A percentile compares a stretch with the other conserved stretches of the same genome.
Evolutionary conservation across 352 stramenopile species (phyloP).

Genomic region (Pythium utonaiense): DNA sequence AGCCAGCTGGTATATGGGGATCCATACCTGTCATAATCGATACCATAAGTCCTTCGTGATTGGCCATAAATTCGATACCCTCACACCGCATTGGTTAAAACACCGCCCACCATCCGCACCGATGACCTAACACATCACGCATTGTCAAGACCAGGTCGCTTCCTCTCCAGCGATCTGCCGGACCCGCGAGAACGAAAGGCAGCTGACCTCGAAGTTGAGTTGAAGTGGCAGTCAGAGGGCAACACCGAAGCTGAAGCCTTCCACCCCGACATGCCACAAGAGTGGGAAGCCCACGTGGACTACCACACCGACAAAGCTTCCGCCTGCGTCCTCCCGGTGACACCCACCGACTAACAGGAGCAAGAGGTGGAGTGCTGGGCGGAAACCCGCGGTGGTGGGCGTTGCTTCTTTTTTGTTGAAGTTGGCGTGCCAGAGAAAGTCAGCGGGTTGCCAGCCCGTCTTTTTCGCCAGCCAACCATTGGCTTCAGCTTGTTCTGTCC

Average conservation of each 20-base stretch:
- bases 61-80: neutral
- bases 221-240: neutral
- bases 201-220: conserved; percentile 4
- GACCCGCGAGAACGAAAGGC: conserved; percentile 1
- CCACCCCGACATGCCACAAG: too few relatives aligned
- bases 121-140: neutral
- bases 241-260: neutral
- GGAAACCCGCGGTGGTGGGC: too few relatives aligned
- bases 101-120: neutral
- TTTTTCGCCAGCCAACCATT: conserved; percentile 26
- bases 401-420: conserved; percentile 66
- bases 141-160: neutral
- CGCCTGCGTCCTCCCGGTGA: too few relatives aligned
- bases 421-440: conserved; percentile 41
- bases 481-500: conserved; percentile 17
- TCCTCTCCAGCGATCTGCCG: neutral
- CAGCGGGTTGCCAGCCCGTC: conserved; percentile 4
- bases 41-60: neutral
- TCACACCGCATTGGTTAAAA: neutral
- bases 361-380: too few relatives aligned
- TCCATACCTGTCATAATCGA: neutral
- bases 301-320: too few relatives aligned
- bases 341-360: too few relatives aligned
- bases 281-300: too few relatives aligned
- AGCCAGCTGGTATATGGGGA: neutral